A percentile compares a stretch with the other conserved stretches of the same genome.
Evolutionary conservation across 192 early-diverging fungal genomes (phyloP).

Genomic region (Jimgerdemannia lactiflua): DNA sequence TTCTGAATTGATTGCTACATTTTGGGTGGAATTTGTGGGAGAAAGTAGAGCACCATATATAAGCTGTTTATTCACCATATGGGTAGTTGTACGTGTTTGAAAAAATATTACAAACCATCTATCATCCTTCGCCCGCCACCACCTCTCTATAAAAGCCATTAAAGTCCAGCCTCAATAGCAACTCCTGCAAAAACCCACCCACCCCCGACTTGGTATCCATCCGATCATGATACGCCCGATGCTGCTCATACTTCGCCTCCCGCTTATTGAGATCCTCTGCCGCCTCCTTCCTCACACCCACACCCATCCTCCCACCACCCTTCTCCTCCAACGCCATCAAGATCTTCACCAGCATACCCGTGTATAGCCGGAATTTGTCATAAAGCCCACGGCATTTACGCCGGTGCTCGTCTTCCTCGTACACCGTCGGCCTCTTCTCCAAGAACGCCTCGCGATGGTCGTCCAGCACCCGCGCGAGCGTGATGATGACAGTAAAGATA

Average conservation of each 20-base stretch:
- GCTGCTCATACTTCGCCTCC: slow-evolving; percentile 1
- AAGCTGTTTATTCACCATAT: too few species aligned
- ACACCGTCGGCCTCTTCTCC: neutral
- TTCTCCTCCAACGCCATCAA: slow-evolving; percentile 35
- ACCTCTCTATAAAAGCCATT: slow-evolving; percentile 24
- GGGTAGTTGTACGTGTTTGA: too few species aligned
- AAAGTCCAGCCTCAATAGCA: slow-evolving; percentile 33
- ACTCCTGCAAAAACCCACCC: slow-evolving; percentile 32
- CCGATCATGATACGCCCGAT: slow-evolving; percentile 15
- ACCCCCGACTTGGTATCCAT: slow-evolving; percentile 15
- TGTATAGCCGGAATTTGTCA: slow-evolving; percentile 29
- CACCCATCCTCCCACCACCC: slow-evolving; percentile 22
- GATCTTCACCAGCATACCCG: slow-evolving; percentile 34
- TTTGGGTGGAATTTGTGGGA: too few species aligned
- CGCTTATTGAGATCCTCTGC: slow-evolving; percentile 1
- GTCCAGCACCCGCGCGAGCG: slow-evolving; percentile 6
- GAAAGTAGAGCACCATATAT: too few species aligned
- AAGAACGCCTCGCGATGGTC: neutral
- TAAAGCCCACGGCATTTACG: slow-evolving; percentile 13
- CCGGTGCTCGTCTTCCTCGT: slow-evolving; percentile 13
- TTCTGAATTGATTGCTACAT: too few species aligned
- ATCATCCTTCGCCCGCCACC: neutral
- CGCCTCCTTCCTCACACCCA: neutral
- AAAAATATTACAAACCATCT: too few species aligned
- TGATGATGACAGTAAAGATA: slow-evolving; percentile 29